These are phyloP conservation scores for Pleurozium schreberi DNA, from an alignment of 225 moss, liverwort and hornwort species.

Conservation along the genomic window DNA sequence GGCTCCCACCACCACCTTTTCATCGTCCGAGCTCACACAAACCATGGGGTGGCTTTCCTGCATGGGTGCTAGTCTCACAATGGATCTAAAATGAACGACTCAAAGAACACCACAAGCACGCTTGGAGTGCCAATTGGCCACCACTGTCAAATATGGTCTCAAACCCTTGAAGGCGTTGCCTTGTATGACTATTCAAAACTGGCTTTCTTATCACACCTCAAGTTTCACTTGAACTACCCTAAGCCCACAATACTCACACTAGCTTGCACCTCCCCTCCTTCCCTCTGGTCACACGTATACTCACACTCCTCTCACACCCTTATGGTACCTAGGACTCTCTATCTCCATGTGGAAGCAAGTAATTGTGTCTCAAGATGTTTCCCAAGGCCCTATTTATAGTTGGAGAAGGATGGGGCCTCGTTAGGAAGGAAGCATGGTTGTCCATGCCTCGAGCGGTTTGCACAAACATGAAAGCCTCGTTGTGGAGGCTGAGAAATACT, in stretches of 20 bases:
- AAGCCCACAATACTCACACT: background rate
- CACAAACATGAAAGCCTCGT: background rate
- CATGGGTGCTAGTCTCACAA: too few relatives aligned
- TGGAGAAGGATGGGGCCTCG: background rate
- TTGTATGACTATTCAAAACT: background rate
- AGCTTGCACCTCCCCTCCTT: background rate
- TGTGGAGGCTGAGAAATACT: background rate
- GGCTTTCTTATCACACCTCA: too few relatives aligned
- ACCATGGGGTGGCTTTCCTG: background rate
- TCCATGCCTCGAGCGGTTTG: fast-evolving
- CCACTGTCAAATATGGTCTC: fast-evolving
- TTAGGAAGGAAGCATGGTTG: background rate
- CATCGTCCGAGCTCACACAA: fast-evolving
- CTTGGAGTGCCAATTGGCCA: background rate
- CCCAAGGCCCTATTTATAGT: background rate
- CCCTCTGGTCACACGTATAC: background rate
- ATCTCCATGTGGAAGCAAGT: background rate
- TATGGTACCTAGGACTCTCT: background rate
- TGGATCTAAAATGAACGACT: background rate
- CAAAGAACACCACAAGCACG: fast-evolving
- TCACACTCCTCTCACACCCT: background rate
- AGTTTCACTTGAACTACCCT: background rate
- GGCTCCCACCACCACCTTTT: background rate
- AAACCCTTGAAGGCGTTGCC: fast-evolving
- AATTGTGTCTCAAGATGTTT: background rate